Base-by-base conservation (phyloP, 1,284 basidiomycete species). In the Albatrellus sp. region DNA sequence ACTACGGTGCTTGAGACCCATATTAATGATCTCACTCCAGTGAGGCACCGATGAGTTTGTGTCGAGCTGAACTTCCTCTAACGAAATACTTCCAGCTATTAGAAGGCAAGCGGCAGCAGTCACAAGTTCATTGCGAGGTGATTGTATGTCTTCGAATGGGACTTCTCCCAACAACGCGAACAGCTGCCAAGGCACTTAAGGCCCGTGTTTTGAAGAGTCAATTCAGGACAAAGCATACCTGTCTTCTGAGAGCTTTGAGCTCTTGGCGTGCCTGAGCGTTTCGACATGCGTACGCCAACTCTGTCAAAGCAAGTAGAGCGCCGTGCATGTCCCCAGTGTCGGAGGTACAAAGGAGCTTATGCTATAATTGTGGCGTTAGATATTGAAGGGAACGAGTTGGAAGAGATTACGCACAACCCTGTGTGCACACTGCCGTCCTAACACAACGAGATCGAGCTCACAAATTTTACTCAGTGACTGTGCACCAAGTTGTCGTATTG, bases 291-390 rank as follows among this genome's bases (percentile, higher is more conserved):
- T 63, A 59, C 0, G 85, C 79, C 7, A 96, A 64, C 55, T 90
- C 80, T 5, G 74, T 70, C 28, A 97, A 65, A 1, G 77, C 78
- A 11, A 84, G 67, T 5, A 97, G 62, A n/a, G 75, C 80, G 2
- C 93, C 93, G 57, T 97, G 92, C 2, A 90, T 64, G 55, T 88
- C 83, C 16, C 71, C 66, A 4, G 68, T 55, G 57, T 97, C 91
- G 16, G 80, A 61, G 0, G 80, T 83, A 9, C 65, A 59, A 14
- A 93, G 62, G 16, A 82, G 61, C 16, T 56, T 59, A 14, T 70
- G 66, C 86, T 91, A 54, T 33, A 13, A 37, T 24, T 20, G 42
- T 13, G 29, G n/a, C 28, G 29, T 50, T n/a, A 44, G 49, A n/a
- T 11, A 44, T 34, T 45, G 46, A 31, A 36, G 41, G n/a, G 31